A percentile compares a stretch with the other conserved stretches of the same genome.
These are phyloP conservation scores for Gryganskiella cystojenkinii DNA, from an alignment of 192 early-diverging fungal genomes.

Conservation along the genomic window DNA sequence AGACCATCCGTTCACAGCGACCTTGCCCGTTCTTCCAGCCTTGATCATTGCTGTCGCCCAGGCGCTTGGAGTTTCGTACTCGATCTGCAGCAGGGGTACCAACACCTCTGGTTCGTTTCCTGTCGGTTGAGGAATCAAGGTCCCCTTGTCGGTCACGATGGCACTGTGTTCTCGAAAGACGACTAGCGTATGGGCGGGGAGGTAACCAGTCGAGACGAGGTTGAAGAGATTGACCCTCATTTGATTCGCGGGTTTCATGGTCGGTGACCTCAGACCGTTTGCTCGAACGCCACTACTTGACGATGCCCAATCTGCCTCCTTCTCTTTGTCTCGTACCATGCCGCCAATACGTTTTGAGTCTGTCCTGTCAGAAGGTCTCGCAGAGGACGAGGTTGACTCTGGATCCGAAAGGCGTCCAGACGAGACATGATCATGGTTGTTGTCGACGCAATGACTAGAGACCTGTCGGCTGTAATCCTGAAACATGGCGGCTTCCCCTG, in stretches of 20 bases:
- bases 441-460: background rate
- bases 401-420: too few species aligned
- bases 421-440: background rate
- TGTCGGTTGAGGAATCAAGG: slow-evolving; percentile 33
- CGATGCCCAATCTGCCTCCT: too few species aligned
- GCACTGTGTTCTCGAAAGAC: slow-evolving; percentile 48
- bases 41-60: slow-evolving; percentile 73
- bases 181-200: slow-evolving; percentile 37
- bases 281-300: background rate
- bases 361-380: too few species aligned
- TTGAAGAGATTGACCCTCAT: slow-evolving; percentile 43
- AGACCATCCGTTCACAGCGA: slow-evolving; percentile 76
- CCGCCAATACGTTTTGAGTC: too few species aligned
- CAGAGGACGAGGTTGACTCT: background rate
- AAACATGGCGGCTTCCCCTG: slow-evolving; percentile 14
- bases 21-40: slow-evolving; percentile 55
- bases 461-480: slow-evolving; percentile 6
- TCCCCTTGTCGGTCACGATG: slow-evolving; percentile 43
- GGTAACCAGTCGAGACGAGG: slow-evolving; percentile 45
- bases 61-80: slow-evolving; percentile 71
- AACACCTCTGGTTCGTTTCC: slow-evolving; percentile 15
- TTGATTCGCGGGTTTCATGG: slow-evolving; percentile 20
- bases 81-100: slow-evolving; percentile 37
- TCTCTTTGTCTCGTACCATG: too few species aligned
- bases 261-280: slow-evolving; percentile 12